A percentile compares a stretch with the other conserved stretches of the same genome.
These are phyloP conservation scores for Rhynchospora pubera DNA, from an alignment of 176 grass and related monocot genomes.

Conservation along the genomic window DNA sequence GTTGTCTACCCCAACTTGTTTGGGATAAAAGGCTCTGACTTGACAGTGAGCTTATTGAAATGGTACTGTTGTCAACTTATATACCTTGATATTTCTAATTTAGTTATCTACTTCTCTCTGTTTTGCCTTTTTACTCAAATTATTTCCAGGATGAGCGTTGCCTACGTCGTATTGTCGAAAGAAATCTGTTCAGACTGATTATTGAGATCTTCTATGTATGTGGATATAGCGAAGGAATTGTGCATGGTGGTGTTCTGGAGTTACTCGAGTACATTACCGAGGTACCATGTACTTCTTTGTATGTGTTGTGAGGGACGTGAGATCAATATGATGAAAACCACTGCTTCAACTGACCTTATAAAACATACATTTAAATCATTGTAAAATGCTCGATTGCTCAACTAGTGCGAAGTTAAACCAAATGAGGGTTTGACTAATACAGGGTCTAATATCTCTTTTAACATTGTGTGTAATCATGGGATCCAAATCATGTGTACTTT, in stretches of 20 bases:
- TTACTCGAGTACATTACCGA: conserved; percentile 73
- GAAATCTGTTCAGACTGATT: conserved; percentile 70
- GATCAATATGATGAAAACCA: too few relatives aligned
- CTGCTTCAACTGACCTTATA: too few relatives aligned
- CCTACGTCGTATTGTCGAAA: conserved; percentile 46
- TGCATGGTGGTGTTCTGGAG: conserved; percentile 62
- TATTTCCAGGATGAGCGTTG: conserved; percentile 74
- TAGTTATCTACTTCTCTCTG: neutral
- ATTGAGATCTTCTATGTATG: conserved; percentile 63
- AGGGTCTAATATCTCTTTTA: too few relatives aligned
- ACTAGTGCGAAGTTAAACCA: too few relatives aligned
- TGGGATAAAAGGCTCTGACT: neutral
- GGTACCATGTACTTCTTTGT: conserved; percentile 30
- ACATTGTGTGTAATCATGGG: too few relatives aligned
- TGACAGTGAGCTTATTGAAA: neutral
- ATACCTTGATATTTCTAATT: too few relatives aligned
- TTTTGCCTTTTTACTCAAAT: neutral
- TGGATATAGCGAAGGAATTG: conserved; percentile 64
- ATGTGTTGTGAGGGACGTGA: neutral
- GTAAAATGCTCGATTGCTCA: too few relatives aligned
- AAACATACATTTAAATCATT: too few relatives aligned
- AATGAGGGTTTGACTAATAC: too few relatives aligned
- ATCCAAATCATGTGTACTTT: too few relatives aligned
- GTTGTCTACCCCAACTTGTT: neutral
- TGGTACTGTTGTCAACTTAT: neutral